A percentile compares a stretch with the other conserved stretches of the same genome.
Evolutionary conservation across 805 yeast genomes (phyloP).

Genomic region (Metschnikowia lunata): DNA sequence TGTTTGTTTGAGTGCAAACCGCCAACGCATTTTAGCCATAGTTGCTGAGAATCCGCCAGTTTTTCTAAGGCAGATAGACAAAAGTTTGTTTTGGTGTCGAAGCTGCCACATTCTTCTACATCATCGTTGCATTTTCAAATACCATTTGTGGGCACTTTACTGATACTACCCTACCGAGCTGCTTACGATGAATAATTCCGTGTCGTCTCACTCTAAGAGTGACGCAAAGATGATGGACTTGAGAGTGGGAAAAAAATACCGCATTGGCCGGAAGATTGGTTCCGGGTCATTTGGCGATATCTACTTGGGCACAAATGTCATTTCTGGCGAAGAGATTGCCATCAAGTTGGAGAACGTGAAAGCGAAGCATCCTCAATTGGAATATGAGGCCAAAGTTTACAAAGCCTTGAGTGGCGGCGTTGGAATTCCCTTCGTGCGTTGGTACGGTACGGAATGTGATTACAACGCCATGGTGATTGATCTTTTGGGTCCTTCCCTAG

Average conservation of each 20-base stretch:
- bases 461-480: slow-evolving; percentile 97
- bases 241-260: slow-evolving; percentile 89
- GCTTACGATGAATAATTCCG: slow-evolving; percentile 15
- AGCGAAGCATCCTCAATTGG: slow-evolving; percentile 95
- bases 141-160: no score
- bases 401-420: slow-evolving; percentile 93
- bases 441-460: slow-evolving; percentile 96
- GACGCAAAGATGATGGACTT: slow-evolving; percentile 46
- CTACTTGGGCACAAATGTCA: slow-evolving; percentile 86
- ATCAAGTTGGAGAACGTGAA: slow-evolving; percentile 85
- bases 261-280: slow-evolving; percentile 93
- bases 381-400: slow-evolving; percentile 94
- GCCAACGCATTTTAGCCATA: no score
- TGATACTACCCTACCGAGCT: no score
- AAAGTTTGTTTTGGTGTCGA: no score
- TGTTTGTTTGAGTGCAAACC: no score
- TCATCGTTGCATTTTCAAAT: no score
- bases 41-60: no score
- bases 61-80: no score
- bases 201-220: slow-evolving; percentile 13
- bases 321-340: slow-evolving; percentile 96
- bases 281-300: slow-evolving; percentile 98
- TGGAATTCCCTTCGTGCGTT: slow-evolving; percentile 94
- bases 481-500: slow-evolving; percentile 89
- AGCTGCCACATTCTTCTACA: no score